Percentiles rank a stretch among this genome's conserved stretches.
Evolutionary conservation across 371 early-diverging fungal genomes (phyloP).

Genomic region (Apophysomyces variabilis): DNA sequence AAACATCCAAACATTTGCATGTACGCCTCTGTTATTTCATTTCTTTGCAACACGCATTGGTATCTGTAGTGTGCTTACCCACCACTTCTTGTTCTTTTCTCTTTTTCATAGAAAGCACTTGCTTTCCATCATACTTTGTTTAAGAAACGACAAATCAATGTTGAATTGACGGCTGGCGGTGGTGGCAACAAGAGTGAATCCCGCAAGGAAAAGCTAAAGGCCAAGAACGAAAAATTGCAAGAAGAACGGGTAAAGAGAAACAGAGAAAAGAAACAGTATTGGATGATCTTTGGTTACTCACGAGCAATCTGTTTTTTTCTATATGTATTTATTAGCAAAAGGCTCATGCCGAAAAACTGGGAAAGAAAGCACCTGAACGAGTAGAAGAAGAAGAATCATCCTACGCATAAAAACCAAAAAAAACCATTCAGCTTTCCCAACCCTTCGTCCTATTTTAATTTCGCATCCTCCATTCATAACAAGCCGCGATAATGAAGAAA

Average conservation of each 20-base stretch:
- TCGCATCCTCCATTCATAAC: no score
- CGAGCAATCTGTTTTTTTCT: no score
- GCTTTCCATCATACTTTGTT: slow-evolving; percentile 71
- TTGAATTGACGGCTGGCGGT: slow-evolving; percentile 83
- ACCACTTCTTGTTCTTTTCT: not conserved
- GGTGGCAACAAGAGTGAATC: slow-evolving; percentile 74
- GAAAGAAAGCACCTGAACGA: not conserved
- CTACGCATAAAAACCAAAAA: no score
- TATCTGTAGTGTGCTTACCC: no score
- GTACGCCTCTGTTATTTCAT: slow-evolving; percentile 31
- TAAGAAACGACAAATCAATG: slow-evolving; percentile 73
- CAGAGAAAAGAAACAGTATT: not conserved
- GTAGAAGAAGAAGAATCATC: not conserved
- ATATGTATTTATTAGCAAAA: not conserved
- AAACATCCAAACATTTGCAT: slow-evolving; percentile 55
- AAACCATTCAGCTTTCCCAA: no score
- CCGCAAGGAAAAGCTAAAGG: slow-evolving; percentile 67
- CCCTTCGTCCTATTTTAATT: no score
- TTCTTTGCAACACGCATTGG: not conserved
- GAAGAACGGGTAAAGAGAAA: slow-evolving; percentile 65
- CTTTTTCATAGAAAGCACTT: slow-evolving; percentile 58
- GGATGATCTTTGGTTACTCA: no score
- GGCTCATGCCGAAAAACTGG: not conserved
- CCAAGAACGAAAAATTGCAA: slow-evolving; percentile 67
- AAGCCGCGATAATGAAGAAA: no score